Base-by-base conservation (phyloP, 2,329 filamentous ascomycete genomes). In the Hirsutella rhossiliensis region DNA sequence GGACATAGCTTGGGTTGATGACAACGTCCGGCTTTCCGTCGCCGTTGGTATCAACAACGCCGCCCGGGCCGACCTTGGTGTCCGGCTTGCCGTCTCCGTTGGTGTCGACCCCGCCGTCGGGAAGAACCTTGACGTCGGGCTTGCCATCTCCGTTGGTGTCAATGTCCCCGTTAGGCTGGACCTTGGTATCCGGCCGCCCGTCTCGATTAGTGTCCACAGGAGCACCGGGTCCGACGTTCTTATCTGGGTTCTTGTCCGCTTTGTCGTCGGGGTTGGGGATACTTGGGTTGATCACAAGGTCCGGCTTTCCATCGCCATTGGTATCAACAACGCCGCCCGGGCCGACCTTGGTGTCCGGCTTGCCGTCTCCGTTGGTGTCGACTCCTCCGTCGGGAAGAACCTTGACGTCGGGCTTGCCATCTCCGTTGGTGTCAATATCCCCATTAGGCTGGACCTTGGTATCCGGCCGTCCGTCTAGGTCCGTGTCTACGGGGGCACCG, bases 51-150 rank as follows among this genome's bases (percentile, higher is more conserved):
- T 32, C 30, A 12, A 32, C 15, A 12, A 20, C 8, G 8, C 37
- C 20, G 15, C 34, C 45, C 13, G 38, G 17, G 37, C 31, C 45
- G 23, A 34, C 30, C 18, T 32, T 19, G n/a, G 27, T 31, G 18
- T 47, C 43, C 12, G 40, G 31, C 12, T 17, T 47, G 5, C 29
- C 28, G 23, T 40, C 45, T 9, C 38, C 42, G 9, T 47, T 39
- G 4, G 39, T n/a, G 7, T 47, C 45, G 15, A 44, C 38, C 8
- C 7, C 34, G 8, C 34, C 12, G 23, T 32, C 19, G 27, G 38
- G 4, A 17, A 29, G 28, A n/a, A 12, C 13, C 5, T 40, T 20
- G 3, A 11, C 13, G 15, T 41, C 36, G 11, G 20, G 36, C 8
- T 18, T 23, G 29, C 42, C 45, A 12, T 40, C 42, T 5, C 42